phyloP scores from a whole-genome alignment of 345 rosid genomes.

The Euphorbia peplus region DNA sequence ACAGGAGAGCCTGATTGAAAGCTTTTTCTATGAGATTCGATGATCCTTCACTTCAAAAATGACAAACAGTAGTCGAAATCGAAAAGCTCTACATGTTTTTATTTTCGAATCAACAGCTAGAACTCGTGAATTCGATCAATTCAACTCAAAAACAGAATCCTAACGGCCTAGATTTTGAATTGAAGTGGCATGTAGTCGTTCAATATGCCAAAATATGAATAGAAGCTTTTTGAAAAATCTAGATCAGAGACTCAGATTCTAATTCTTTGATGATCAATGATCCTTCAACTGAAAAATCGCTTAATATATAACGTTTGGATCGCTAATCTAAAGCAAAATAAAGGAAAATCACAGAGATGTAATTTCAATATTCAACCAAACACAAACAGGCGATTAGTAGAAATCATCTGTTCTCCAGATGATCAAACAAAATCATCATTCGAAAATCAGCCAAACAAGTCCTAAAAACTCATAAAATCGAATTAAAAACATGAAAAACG shows the following conservation, averaged over 20 bases:
- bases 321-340: neutral
- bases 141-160: too few relatives aligned
- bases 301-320: neutral
- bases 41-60: neutral
- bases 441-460: conserved; percentile 3
- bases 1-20: neutral
- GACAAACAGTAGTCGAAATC: too few relatives aligned
- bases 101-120: too few relatives aligned
- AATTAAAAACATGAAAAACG: neutral
- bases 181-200: too few relatives aligned
- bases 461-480: neutral
- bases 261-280: neutral
- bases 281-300: neutral
- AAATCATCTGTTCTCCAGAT: neutral
- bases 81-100: too few relatives aligned
- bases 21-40: neutral
- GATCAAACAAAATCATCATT: neutral
- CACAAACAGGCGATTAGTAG: neutral
- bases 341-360: neutral
- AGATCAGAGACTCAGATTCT: neutral
- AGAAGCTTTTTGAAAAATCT: neutral
- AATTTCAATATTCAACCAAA: conserved; percentile 5
- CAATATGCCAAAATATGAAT: too few relatives aligned
- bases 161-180: too few relatives aligned
- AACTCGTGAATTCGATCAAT: too few relatives aligned